These are phyloP conservation scores for Clitopilus passeckerianus DNA, from an alignment of 768 basidiomycete genomes.

Conservation along the genomic window DNA sequence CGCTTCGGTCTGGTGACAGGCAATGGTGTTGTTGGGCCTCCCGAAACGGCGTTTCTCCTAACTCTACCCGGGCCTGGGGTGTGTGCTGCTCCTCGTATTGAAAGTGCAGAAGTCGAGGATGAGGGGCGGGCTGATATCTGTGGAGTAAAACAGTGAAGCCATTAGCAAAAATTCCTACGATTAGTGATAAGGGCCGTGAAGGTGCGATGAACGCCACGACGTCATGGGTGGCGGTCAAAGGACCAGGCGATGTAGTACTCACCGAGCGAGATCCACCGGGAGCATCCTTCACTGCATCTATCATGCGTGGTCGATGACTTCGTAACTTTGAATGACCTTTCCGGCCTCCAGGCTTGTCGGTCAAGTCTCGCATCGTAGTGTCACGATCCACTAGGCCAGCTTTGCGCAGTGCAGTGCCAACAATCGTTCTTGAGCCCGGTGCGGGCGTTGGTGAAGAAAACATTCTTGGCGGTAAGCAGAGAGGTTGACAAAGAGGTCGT, in stretches of 20 bases:
- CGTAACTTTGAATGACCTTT: conserved; percentile 63
- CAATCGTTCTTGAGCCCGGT: conserved; percentile 54
- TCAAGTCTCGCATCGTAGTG: conserved; percentile 66
- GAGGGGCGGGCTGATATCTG: conserved; percentile 38
- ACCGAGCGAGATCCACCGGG: conserved; percentile 54
- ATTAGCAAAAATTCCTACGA: conserved; percentile 4
- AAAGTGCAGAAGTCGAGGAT: conserved; percentile 37
- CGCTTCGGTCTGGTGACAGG: not conserved
- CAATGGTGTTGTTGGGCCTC: conserved; percentile 29
- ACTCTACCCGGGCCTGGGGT: not conserved
- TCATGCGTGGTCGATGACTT: conserved; percentile 53
- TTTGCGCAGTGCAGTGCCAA: conserved; percentile 55
- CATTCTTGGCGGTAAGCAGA: conserved; percentile 25
- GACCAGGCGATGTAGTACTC: conserved; percentile 45
- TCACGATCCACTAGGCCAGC: conserved; percentile 79
- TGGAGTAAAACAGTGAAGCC: conserved; percentile 14
- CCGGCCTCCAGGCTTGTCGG: conserved; percentile 68
- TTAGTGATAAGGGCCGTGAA: conserved; percentile 14
- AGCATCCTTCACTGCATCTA: conserved; percentile 51
- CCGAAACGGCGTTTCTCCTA: not conserved
- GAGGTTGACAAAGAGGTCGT: not conserved
- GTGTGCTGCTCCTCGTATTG: conserved; percentile 64
- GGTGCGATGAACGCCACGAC: not conserved
- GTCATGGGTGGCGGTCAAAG: conserved; percentile 21
- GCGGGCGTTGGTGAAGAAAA: conserved; percentile 59